These are phyloP conservation scores for Globisporangium paroecandrum DNA, from an alignment of 352 stramenopile species.

Conservation along the genomic window DNA sequence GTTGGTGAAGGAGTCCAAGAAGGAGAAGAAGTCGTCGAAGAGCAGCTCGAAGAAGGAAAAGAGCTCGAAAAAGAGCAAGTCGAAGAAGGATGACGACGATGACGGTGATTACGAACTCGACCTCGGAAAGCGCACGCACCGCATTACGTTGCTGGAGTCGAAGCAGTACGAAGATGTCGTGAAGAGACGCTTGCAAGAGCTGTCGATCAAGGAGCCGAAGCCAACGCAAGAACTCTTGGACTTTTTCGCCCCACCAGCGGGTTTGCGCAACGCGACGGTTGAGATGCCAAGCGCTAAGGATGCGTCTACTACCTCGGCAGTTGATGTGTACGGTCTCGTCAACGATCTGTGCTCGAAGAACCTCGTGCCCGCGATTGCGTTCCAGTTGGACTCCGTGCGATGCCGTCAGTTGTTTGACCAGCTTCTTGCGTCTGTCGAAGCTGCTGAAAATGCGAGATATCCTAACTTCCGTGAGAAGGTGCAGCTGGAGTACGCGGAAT, in stretches of 20 bases:
- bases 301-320: constrained; percentile 46
- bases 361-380: constrained; percentile 81
- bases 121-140: constrained; percentile 76
- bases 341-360: constrained; percentile 57
- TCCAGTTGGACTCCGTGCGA: constrained; percentile 86
- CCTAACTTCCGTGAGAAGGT: constrained; percentile 92
- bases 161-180: constrained; percentile 97
- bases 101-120: constrained; percentile 58
- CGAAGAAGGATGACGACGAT: constrained; percentile 71
- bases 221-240: constrained; percentile 81
- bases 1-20: constrained; percentile 16
- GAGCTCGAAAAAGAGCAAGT: constrained; percentile 63
- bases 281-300: constrained; percentile 49
- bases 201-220: constrained; percentile 89
- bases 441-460: constrained; percentile 66
- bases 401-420: constrained; percentile 86
- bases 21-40: constrained; percentile 32
- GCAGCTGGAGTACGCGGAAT: constrained; percentile 89
- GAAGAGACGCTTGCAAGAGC: constrained; percentile 88
- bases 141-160: constrained; percentile 96
- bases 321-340: constrained; percentile 70
- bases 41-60: constrained; percentile 41
- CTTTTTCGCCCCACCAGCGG: constrained; percentile 67
- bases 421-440: constrained; percentile 69
- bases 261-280: constrained; percentile 60